Base-by-base conservation (phyloP, 2,329 filamentous ascomycete species). In the Colletotrichum horii region DNA sequence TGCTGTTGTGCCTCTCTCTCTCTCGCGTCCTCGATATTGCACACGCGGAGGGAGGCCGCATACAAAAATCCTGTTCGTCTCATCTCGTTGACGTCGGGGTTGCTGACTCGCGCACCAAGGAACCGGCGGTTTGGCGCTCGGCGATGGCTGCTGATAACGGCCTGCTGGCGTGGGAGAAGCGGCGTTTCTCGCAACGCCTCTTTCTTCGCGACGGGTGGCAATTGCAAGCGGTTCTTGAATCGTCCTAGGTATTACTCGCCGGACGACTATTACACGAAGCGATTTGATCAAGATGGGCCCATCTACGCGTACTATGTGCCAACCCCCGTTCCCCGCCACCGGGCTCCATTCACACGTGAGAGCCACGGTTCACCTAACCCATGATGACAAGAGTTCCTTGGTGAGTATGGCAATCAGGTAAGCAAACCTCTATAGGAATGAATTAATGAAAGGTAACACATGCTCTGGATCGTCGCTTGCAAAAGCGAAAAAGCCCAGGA, bases 81-180 rank as follows among this genome's bases (percentile, higher is more conserved):
- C 62, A 65, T 72, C 55, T 67, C 52, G 61, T 32, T 22, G 69
- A 34, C 43, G 38, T 71, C 62, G 43, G 70, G 22, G 38, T 8
- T 34, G 14, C 73, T 75, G 73, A 75, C 73, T 73, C 73, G 64
- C 71, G 73, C 48, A 36, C 30, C 56, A 30, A 34, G 34, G 58
- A 34, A 26, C 36, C 34, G 30, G n/a, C 61, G 60, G 60, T 38
- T 64, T 62, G 43, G 58, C 26, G 19, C 26, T 62, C 19, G 60
- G 30, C 26, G 28, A 30, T 52, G 15, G 26, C 68, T 52, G 43
- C 43, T 62, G 72, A 75, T 75, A 75, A 75, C 72, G 67, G 43
- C n/a, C 43, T 52, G 43, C 43, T 19, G 15, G 43, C 43, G 52
- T 68, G 48, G 52, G 16, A 5, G 26, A 30, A 4, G 56, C 43